Conservation (phyloP, 164 flowering plant species). For the Piper longum region DNA sequence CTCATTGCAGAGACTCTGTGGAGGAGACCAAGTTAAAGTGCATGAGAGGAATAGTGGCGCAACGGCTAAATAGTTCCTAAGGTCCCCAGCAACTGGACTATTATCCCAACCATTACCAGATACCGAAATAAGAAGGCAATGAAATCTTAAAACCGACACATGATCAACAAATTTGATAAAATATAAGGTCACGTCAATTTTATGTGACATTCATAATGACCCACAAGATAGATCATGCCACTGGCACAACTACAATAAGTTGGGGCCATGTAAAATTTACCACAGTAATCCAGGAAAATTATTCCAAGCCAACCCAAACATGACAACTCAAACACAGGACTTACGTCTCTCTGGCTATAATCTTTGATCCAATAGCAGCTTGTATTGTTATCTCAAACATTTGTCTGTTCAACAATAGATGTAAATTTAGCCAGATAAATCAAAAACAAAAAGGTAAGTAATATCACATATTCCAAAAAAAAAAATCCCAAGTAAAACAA, state of each 20-base stretch:
- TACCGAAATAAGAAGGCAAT: not conserved
- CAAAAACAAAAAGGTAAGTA: not conserved
- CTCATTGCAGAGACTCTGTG: slow-evolving; percentile 82
- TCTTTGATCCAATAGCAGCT: slow-evolving; percentile 92
- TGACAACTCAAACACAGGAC: slow-evolving; percentile 8
- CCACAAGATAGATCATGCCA: no score
- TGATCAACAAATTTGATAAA: no score
- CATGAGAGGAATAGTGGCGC: no score
- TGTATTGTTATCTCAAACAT: slow-evolving; percentile 96
- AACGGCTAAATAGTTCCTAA: no score
- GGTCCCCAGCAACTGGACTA: no score
- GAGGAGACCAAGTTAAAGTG: not conserved
- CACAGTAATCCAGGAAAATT: no score
- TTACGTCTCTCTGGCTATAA: slow-evolving; percentile 93
- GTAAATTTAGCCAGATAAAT: not conserved
- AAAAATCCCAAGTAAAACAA: not conserved
- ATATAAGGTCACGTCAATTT: no score
- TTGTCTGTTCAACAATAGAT: slow-evolving; percentile 44
- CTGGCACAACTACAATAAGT: no score
- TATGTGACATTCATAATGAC: no score
- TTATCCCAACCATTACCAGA: not conserved
- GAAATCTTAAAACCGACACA: not conserved
- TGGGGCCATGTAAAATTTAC: no score
- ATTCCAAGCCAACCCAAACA: no score
- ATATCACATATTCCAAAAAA: not conserved